Percentiles rank a stretch among this genome's conserved stretches.
These are phyloP conservation scores for Mediolabrus comicus DNA, from an alignment of 108 stramenopile species.

Conservation along the genomic window DNA sequence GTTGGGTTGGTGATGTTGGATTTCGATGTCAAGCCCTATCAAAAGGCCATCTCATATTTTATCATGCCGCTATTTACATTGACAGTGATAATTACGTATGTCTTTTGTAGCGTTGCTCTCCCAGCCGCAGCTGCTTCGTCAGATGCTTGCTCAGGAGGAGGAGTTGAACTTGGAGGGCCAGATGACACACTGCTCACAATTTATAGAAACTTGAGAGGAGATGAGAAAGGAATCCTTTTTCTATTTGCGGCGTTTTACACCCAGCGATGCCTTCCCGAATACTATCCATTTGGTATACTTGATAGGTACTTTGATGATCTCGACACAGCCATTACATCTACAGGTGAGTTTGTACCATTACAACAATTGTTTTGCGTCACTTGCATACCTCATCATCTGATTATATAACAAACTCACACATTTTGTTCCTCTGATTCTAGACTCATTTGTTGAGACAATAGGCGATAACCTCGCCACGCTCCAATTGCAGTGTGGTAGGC, in stretches of 20 bases:
- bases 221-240: constrained; percentile 23
- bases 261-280: constrained; percentile 24
- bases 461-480: constrained; percentile 17
- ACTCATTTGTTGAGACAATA: constrained; percentile 7
- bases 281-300: constrained; percentile 29
- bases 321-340: constrained; percentile 32
- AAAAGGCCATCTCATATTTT: constrained; percentile 19
- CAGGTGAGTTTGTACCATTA: not conserved
- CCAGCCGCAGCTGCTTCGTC: constrained; percentile 21
- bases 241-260: constrained; percentile 30
- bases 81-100: constrained; percentile 17
- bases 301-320: constrained; percentile 31
- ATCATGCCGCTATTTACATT: constrained; percentile 38
- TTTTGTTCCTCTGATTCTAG: too few species aligned
- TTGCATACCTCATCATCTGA: too few species aligned
- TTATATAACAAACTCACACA: too few species aligned
- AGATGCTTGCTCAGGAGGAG: constrained; percentile 39
- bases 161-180: constrained; percentile 25
- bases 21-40: constrained; percentile 31
- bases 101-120: constrained; percentile 21
- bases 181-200: constrained; percentile 37
- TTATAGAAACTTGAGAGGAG: constrained; percentile 27
- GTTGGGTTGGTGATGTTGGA: constrained; percentile 42
- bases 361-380: not conserved
- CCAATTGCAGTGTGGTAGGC: constrained; percentile 26